Conservation (phyloP, 2,329 filamentous ascomycete genomes). For the Epichloe festucae region DNA sequence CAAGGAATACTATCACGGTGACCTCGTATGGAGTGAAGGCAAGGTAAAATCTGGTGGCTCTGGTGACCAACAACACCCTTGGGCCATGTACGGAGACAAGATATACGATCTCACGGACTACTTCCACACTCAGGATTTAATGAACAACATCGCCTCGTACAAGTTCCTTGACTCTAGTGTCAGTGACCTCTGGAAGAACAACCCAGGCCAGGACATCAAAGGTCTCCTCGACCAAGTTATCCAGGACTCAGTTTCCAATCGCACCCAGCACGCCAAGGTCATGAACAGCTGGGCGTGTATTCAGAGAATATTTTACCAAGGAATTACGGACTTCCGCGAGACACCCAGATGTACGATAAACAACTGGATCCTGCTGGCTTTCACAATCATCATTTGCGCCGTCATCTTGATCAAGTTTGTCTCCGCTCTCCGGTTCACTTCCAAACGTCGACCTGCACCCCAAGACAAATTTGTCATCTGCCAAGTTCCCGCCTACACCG, state of each 20-base stretch:
- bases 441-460: slow-evolving; percentile 74
- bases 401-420: slow-evolving; percentile 85
- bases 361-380: slow-evolving; percentile 78
- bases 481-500: slow-evolving; percentile 93
- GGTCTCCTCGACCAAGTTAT: slow-evolving; percentile 45
- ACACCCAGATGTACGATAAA: slow-evolving; percentile 68
- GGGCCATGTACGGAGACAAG: slow-evolving; percentile 63
- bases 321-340: slow-evolving; percentile 73
- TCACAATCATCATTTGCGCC: slow-evolving; percentile 68
- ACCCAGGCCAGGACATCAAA: slow-evolving; percentile 71
- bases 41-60: slow-evolving; percentile 53
- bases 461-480: slow-evolving; percentile 99
- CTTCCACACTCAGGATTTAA: slow-evolving; percentile 57
- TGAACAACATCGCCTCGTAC: slow-evolving; percentile 44
- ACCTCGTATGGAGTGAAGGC: slow-evolving; percentile 57
- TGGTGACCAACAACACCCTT: slow-evolving; percentile 49
- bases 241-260: slow-evolving; percentile 33
- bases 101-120: slow-evolving; percentile 92
- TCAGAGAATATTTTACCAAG: slow-evolving; percentile 70
- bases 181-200: slow-evolving; percentile 54
- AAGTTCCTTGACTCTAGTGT: slow-evolving; percentile 61
- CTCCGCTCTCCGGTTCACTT: slow-evolving; percentile 83
- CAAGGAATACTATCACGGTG: slow-evolving; percentile 74
- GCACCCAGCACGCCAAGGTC: slow-evolving; percentile 36
- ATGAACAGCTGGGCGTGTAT: slow-evolving; percentile 66